Conservation (phyloP, 495 filamentous ascomycete species). For the Xylaria cubensis region DNA sequence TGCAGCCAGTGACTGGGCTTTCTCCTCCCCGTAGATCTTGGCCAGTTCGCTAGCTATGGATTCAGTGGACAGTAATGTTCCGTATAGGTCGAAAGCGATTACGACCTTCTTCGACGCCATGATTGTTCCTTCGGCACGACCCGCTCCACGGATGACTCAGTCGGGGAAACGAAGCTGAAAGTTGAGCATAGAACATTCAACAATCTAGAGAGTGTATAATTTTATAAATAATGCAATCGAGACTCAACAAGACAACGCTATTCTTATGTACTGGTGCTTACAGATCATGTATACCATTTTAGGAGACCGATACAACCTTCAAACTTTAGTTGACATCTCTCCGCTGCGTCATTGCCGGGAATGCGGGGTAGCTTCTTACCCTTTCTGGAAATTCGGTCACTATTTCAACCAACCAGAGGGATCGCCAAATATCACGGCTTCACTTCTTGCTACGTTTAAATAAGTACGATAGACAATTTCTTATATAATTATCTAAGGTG, state of each 20-base stretch:
- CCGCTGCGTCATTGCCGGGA: not conserved
- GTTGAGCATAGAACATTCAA: not conserved
- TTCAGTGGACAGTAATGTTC: conserved; percentile 73
- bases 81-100: conserved; percentile 80
- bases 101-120: conserved; percentile 31
- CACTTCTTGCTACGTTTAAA: not conserved
- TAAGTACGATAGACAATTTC: not conserved
- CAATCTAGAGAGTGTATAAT: not conserved
- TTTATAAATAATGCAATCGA: not conserved
- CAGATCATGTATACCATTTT: not conserved
- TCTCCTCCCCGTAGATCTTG: conserved; percentile 59
- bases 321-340: not conserved
- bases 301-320: not conserved
- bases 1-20: conserved; percentile 61
- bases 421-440: not conserved
- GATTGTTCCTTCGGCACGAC: not conserved
- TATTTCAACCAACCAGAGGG: not conserved
- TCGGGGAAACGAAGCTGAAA: conserved; percentile 3
- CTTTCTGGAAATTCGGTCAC: conserved; percentile 1
- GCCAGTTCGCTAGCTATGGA: conserved; percentile 65
- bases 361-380: conserved; percentile 14
- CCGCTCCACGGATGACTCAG: conserved; percentile 8
- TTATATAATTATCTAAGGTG: not conserved
- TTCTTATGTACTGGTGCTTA: not conserved
- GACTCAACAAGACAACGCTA: not conserved